These are phyloP conservation scores for Lasiosphaeriaceae sp. DNA, from an alignment of 495 filamentous ascomycete genomes.

Conservation along the genomic window DNA sequence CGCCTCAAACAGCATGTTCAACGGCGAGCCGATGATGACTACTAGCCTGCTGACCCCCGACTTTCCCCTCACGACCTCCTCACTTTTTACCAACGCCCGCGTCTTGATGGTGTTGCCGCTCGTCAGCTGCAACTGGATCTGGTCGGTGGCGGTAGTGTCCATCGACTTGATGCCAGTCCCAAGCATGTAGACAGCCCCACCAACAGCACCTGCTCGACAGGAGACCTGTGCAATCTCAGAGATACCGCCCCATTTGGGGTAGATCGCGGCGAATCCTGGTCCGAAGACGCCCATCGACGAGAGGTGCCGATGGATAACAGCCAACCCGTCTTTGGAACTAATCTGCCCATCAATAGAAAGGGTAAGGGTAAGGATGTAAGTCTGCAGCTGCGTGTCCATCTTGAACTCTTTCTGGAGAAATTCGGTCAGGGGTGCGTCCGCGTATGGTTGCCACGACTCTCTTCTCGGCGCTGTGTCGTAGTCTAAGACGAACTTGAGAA, in stretches of 20 bases:
- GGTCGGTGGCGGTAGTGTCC: conserved; percentile 8
- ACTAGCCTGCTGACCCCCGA: conserved; percentile 43
- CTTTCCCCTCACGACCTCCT: conserved; percentile 21
- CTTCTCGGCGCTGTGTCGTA: conserved; percentile 52
- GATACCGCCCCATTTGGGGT: conserved; percentile 88
- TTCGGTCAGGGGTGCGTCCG: conserved; percentile 50
- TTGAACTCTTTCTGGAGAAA: conserved; percentile 72
- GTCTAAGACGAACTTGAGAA: conserved; percentile 71
- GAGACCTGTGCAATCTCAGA: conserved; percentile 92
- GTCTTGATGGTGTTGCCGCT: conserved; percentile 59
- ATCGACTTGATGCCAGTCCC: conserved; percentile 56
- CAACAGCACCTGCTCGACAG: conserved; percentile 88
- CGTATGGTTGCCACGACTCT: conserved; percentile 31
- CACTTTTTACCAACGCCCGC: conserved; percentile 48
- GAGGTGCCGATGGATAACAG: conserved; percentile 76
- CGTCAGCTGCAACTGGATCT: conserved; percentile 50
- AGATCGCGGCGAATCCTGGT: conserved; percentile 76
- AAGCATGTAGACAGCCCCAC: conserved; percentile 87
- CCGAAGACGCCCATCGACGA: conserved; percentile 83
- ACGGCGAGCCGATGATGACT: conserved; percentile 63
- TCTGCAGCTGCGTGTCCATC: conserved; percentile 63
- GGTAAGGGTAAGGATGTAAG: conserved; percentile 74
- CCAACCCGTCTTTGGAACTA: conserved; percentile 57
- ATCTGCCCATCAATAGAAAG: conserved; percentile 58
- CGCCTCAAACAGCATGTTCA: conserved; percentile 64